Evolutionary conservation across 1,284 basidiomycete genomes (phyloP), one percentile per base, ranked within the genome.

Genomic region (Ceratobasidium theobromae): DNA sequence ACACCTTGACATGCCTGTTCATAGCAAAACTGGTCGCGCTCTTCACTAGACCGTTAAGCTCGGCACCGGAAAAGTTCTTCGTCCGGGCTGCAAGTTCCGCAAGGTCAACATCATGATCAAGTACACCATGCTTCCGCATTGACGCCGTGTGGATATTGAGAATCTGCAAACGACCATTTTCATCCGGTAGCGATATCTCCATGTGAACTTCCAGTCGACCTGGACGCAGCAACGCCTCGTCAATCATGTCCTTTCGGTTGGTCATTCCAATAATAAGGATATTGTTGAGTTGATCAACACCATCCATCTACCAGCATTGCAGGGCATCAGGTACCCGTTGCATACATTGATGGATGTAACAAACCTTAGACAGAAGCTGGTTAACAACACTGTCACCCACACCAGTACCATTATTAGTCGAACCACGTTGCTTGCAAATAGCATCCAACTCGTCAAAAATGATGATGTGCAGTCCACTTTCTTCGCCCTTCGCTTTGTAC

Each of bases 231-330:
- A 99, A 84, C 4, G 96, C 97, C 75, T 99, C 97, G 74, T 99
- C 97, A 73, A 99, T 98, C 95, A 99, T 96, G 81, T 99, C 97
- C 60, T 89, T 80, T 69, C 97, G 89, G 77, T 99, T 99, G 58
- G 97, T 99, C 97, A 99, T 99, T 74, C 97, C 97, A 72, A 99
- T 99, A 72, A 99, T 91, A 71, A 99, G 89, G 68, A 99, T 97
- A 77, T 99, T 99, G 82, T 99, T 99, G 55, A 99, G 83, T 79
- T 95, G 93, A 76, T 99, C 97, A 4, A 99, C 97, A 81, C 97
- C 97, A 73, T 99, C 97, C 93, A 99, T 96, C 92, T 95, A 66
- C 4, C 69, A 23, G 30, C 3, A 14, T 11, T 49, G 12, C 4
- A 25, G 21, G 16, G 32, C 49, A 23, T 41, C 18, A 11, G 23